A percentile compares a stretch with the other conserved stretches of the same genome.
Evolutionary conservation across 202 grass and related monocot species (phyloP).

Genomic region (Zoysia matrella): DNA sequence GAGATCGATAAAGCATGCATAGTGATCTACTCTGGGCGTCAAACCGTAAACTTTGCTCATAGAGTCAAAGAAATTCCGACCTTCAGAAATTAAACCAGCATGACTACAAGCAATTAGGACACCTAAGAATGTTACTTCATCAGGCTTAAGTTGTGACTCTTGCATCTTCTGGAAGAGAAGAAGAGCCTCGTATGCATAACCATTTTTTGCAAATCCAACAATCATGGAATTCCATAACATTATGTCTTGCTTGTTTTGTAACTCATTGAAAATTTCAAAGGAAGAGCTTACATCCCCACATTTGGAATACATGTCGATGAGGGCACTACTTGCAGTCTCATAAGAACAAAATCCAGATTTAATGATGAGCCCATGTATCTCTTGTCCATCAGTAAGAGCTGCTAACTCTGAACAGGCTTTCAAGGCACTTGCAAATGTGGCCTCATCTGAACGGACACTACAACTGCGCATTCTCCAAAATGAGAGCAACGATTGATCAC

Average conservation of each 20-base stretch:
- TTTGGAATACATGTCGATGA: slow-evolving; percentile 81
- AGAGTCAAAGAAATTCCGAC: slow-evolving; percentile 53
- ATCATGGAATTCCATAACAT: slow-evolving; percentile 74
- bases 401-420: slow-evolving; percentile 66
- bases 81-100: slow-evolving; percentile 63
- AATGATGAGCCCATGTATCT: slow-evolving; percentile 63
- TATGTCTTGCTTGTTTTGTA: slow-evolving; percentile 57
- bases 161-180: slow-evolving; percentile 63
- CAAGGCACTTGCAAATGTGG: slow-evolving; percentile 69
- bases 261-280: slow-evolving; percentile 58
- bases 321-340: slow-evolving; percentile 53
- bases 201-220: slow-evolving; percentile 74
- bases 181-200: slow-evolving; percentile 58
- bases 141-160: slow-evolving; percentile 53
- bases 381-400: slow-evolving; percentile 53
- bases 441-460: slow-evolving; percentile 56
- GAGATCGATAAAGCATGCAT: slow-evolving; percentile 71
- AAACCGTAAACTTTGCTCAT: slow-evolving; percentile 54
- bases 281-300: slow-evolving; percentile 66
- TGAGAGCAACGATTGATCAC: slow-evolving; percentile 56
- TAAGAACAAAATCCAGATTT: slow-evolving; percentile 66
- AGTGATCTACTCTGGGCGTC: slow-evolving; percentile 67
- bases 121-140: slow-evolving; percentile 68
- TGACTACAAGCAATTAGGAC: slow-evolving; percentile 69
- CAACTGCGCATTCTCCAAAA: slow-evolving; percentile 68